Base-by-base conservation (phyloP, 805 yeast species). In the Schwanniomyces vanrijiae region DNA sequence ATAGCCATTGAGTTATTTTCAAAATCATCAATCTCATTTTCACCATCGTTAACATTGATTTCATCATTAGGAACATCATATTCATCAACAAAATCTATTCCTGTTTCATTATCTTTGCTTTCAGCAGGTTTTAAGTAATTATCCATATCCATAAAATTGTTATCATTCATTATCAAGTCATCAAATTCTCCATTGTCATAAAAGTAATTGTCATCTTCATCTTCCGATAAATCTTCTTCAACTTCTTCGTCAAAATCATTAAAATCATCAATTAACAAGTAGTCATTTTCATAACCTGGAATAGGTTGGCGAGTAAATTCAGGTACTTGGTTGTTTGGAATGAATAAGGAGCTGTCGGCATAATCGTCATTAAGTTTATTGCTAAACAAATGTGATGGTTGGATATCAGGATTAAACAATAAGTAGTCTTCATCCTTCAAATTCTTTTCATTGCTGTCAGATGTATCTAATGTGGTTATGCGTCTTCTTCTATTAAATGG, bases 241-340 rank as follows among this genome's bases (percentile, higher is more conserved):
- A 74, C 75, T 40, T 71, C 71, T 47, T 74, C 77, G 5, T 68
- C 71, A 44, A 70, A 71, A 37, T 66, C 66, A 40, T 69, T 71
- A 31, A 44, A 50, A 25, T 61, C 62, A 45, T 61, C 67, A 46
- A 59, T 48, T 39, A 60, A 48, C 31, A 69, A 58, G 51, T 67
- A 69, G 53, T 70, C 74, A 46, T 61, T 56, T 49, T 67, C 71
- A 46, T 55, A 66, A 3, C 71, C 73, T 7, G 70, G 67, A 26
- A 68, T 51, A 16, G 52, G 43, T n/a, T 43, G 40, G 44, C 52
- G 46, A 18, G 47, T 20, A 19, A 48, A 22, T 10, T 48, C 48
- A 16, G 45, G 40, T 31, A 52, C 45, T 25, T 55, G 53, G 25
- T 45, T 48, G 26, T 46, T 48, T 8, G 65, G 66, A 2, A 68